Conservation (phyloP, 2,329 filamentous ascomycete genomes). For the Aspergillus novofumigatus region DNA sequence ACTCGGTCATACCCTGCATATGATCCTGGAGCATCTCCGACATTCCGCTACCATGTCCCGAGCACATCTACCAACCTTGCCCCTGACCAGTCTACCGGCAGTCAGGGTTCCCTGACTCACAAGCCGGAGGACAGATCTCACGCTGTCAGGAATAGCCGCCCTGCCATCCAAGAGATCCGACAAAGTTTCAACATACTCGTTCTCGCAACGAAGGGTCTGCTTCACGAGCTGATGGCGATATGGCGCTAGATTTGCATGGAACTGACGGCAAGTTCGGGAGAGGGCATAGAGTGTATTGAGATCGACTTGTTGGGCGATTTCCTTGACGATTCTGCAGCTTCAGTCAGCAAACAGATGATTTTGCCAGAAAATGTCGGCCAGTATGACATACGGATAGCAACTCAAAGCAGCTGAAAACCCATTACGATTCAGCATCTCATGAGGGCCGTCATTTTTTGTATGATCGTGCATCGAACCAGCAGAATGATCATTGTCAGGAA, state of each 20-base stretch:
- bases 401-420: conserved; percentile 42
- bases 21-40: conserved; percentile 67
- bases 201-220: conserved; percentile 74
- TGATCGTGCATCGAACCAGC: conserved; percentile 1
- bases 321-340: conserved; percentile 64
- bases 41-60: conserved; percentile 83
- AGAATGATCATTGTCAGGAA: conserved; percentile 9
- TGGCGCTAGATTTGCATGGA: conserved; percentile 72
- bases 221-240: conserved; percentile 69
- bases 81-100: conserved; percentile 47
- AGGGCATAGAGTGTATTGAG: conserved; percentile 82
- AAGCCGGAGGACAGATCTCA: conserved; percentile 28
- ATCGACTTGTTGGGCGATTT: conserved; percentile 73
- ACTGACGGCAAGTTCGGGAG: conserved; percentile 73
- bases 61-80: conserved; percentile 75
- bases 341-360: conserved; percentile 16
- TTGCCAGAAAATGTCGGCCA: conserved; percentile 11
- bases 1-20: conserved; percentile 68
- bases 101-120: conserved; percentile 26
- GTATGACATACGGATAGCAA: conserved; percentile 45
- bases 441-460: conserved; percentile 1
- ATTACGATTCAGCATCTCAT: conserved; percentile 24
- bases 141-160: conserved; percentile 26
- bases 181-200: conserved; percentile 54
- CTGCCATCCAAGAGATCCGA: conserved; percentile 42